Evolutionary conservation across 2,329 filamentous ascomycete species (phyloP), one percentile per base, ranked within the genome.

Genomic region (Paraconiothyrium sp.): DNA sequence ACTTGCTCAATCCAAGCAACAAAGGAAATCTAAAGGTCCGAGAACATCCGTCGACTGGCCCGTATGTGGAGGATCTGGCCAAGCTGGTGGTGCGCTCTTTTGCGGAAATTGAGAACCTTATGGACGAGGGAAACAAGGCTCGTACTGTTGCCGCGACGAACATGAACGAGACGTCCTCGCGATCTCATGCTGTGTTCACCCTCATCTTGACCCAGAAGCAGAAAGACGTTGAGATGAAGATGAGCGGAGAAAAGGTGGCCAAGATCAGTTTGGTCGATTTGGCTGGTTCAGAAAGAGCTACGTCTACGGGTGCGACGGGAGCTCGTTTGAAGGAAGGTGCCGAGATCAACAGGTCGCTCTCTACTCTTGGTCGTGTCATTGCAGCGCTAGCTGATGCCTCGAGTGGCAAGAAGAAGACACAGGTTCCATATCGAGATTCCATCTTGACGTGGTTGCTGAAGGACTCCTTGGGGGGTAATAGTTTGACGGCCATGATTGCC

Each of bases 401-500:
- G 2, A 90, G 91, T 0, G 90, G 90, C 20, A 94, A 93, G 78
- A 94, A 93, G 81, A 96, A 89, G 57, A 88, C 85, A 13, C 89
- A 96, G 79, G 95, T 99, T 0, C 96, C 95, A 0, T 99, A 99
- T 77, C 91, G 95, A 86, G 96, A 99, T 83, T 97, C 93, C 75
- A 89, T 99, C 54, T 82, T 99, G 68, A 99, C 95, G 1, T 99
- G 95, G 95, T 83, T 99, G 48, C 81, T 99, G 67, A 99, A 99
- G 76, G 96, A 99, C 78, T 98, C 94, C 4, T 82, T 99, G 6
- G 95, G 95, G 76, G 95, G 95, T 74, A 99, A 99, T 84, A 98
- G 94, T 78, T 94, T 98, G 92, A 99, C 95, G 27, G 95, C 95
- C 62, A 99, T 99, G 96, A 99, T 99, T 84, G 96, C 95, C 54